A percentile compares a stretch with the other conserved stretches of the same genome.
Conservation (phyloP, 2,329 filamentous ascomycete species). For the Exophiala sp. region DNA sequence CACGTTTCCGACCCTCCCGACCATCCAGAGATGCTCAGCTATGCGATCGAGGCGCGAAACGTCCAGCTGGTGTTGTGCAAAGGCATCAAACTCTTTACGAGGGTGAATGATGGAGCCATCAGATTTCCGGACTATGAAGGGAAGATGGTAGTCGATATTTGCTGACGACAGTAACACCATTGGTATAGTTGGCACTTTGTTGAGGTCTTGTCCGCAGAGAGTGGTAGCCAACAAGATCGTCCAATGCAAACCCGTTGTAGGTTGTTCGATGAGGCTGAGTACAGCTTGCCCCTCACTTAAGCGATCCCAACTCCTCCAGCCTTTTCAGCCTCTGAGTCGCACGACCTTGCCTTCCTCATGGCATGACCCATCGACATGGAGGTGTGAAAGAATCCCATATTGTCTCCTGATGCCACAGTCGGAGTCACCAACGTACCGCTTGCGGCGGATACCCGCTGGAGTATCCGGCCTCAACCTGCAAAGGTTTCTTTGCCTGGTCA, state of each 20-base stretch:
- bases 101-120: neutral
- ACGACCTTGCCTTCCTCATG: neutral
- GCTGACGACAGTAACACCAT: neutral
- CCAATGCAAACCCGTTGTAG: too few species aligned
- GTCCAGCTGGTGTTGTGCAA: neutral
- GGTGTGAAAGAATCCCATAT: too few species aligned
- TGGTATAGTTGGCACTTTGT: neutral
- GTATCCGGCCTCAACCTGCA: neutral
- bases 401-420: neutral
- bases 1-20: slow-evolving; percentile 26
- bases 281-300: too few species aligned
- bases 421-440: neutral
- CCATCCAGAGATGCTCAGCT: slow-evolving; percentile 29
- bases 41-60: too few species aligned
- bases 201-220: neutral
- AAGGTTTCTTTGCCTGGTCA: neutral
- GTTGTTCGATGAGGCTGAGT: too few species aligned
- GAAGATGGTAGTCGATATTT: neutral
- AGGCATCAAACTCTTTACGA: neutral
- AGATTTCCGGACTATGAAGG: neutral
- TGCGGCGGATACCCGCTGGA: neutral
- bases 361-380: neutral
- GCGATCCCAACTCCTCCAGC: too few species aligned
- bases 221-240: neutral
- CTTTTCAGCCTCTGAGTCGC: too few species aligned